These are phyloP conservation scores for Colletotrichum magnum DNA, from an alignment of 2,329 filamentous ascomycete species.

Conservation along the genomic window DNA sequence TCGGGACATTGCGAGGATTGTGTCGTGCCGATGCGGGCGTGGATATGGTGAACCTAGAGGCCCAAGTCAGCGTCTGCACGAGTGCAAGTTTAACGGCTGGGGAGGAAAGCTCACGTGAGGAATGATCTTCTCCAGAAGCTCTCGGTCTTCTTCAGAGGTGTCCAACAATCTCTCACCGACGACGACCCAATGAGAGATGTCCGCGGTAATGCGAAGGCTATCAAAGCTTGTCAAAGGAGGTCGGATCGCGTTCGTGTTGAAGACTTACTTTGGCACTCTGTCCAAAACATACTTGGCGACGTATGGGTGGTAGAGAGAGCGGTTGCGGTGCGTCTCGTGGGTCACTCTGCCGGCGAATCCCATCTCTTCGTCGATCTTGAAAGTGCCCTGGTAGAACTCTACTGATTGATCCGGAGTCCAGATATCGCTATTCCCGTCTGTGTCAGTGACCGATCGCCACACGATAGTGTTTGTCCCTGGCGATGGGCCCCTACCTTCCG, in stretches of 20 bases:
- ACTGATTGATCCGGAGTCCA: constrained; percentile 51
- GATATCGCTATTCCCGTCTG: constrained; percentile 44
- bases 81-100: background rate
- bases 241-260: too few relatives aligned
- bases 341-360: constrained; percentile 48
- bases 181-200: constrained; percentile 47
- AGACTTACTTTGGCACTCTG: constrained; percentile 48
- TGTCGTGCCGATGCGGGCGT: constrained; percentile 53
- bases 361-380: constrained; percentile 49
- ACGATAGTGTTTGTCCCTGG: too few relatives aligned
- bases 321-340: constrained; percentile 52
- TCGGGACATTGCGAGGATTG: constrained; percentile 54
- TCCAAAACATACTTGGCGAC: constrained; percentile 46
- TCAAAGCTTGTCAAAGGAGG: background rate
- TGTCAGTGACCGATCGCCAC: constrained; percentile 37
- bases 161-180: constrained; percentile 44
- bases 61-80: background rate
- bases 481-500: constrained; percentile 30
- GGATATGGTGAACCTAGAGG: constrained; percentile 51
- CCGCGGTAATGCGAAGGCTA: constrained; percentile 45
- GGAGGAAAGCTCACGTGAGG: constrained; percentile 46
- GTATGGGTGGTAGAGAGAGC: constrained; percentile 51
- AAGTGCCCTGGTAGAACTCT: constrained; percentile 49
- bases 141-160: constrained; percentile 41
- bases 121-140: constrained; percentile 44